Conservation (phyloP, 805 yeast species). For the Torulaspora gathmanii region DNA sequence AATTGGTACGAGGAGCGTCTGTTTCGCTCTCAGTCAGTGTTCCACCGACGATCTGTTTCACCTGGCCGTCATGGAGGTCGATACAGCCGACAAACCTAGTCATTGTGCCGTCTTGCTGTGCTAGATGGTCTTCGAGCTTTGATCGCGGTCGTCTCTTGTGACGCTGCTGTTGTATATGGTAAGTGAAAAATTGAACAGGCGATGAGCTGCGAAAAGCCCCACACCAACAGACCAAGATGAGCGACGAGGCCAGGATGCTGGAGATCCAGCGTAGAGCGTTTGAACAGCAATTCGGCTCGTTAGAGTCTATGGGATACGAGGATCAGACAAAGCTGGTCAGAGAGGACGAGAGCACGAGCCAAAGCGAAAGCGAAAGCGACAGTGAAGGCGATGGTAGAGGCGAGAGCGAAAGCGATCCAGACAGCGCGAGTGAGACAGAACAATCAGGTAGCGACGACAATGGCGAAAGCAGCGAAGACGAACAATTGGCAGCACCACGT, state of each 20-base stretch:
- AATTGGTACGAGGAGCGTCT: constrained; percentile 59
- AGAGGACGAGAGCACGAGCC: no score
- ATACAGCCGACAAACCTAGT: constrained; percentile 91
- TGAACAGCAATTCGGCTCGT: constrained; percentile 59
- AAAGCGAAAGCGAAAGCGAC: constrained; percentile 1
- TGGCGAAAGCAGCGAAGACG: constrained; percentile 11
- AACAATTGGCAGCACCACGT: constrained; percentile 14
- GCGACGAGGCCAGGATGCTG: constrained; percentile 30
- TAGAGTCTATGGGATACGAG: constrained; percentile 50
- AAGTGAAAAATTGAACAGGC: constrained; percentile 2
- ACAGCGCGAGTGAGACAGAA: background rate
- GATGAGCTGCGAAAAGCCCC: constrained; percentile 8
- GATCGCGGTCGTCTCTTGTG: background rate
- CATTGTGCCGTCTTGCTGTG: constrained; percentile 41
- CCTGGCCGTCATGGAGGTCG: constrained; percentile 91
- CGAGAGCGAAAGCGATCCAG: constrained; percentile 24
- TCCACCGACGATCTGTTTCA: constrained; percentile 96
- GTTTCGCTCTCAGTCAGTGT: constrained; percentile 50
- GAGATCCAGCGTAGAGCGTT: constrained; percentile 55
- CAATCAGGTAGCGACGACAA: constrained; percentile 14
- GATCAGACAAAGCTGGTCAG: constrained; percentile 41
- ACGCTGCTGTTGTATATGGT: background rate
- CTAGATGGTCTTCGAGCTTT: background rate
- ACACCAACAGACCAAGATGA: constrained; percentile 2
- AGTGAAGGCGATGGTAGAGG: constrained; percentile 4